Base-by-base conservation (phyloP, 805 yeast species). In the Candida xyloterini region DNA sequence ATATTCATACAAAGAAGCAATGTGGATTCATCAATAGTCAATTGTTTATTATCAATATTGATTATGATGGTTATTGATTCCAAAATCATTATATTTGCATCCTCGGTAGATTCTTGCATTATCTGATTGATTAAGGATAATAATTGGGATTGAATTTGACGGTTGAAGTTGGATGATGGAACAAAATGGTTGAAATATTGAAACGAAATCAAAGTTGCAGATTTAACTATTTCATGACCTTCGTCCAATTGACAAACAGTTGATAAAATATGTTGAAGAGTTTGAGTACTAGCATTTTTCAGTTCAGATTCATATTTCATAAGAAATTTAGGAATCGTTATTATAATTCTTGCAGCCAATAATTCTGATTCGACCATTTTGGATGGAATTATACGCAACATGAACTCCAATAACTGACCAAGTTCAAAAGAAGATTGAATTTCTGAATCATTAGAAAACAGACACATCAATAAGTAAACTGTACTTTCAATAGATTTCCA, bases 51-150 rank as follows among this genome's bases (percentile, higher is more conserved):
- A 43, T 72, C 67, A 7, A 82, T 67, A 33, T 70, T 67, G 27
- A 84, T 73, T 1, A 80, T 74, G 3, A 73, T 68, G 1, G 79
- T 69, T n/a, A 85, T 60, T 0, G 84, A 74, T 56, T 89, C 96
- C 10, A 85, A 70, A 29, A 90, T 60, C 33, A 84, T 70, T 1
- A 89, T 76, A 25, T 84, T 78, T 0, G 95, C 75, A 52, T 90
- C 98, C 32, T 87, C 96, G 31, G 79, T 84, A 0, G 93, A 75
- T 1, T 77, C 82, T 1, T 71, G 74, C 3, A 73, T 55, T 8
- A 91, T 59, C 2, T 70, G 57, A 3, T 58, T 53, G 9, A 80
- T 69, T 0, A 76, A 46, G 1, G 48, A 32, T 26, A 75, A 41
- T 20, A 65, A 40, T 11, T 43, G 39, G 11, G 32, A 29, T 38